Percentiles rank a stretch among this genome's conserved stretches.
These are phyloP conservation scores for Melastoma candidum DNA, from an alignment of 441 rosid genomes.

Conservation along the genomic window DNA sequence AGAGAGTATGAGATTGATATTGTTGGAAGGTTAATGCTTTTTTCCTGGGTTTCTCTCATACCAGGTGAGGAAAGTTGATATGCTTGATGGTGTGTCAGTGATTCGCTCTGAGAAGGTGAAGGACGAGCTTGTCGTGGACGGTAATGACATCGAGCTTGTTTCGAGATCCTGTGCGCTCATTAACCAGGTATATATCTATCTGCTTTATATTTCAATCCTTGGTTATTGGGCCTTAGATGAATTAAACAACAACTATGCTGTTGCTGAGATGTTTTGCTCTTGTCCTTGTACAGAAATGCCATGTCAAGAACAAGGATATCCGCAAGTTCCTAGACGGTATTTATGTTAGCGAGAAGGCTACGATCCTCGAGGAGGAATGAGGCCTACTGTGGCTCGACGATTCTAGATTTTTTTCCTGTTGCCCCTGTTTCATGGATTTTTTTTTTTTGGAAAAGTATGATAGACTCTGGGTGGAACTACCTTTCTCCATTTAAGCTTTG, in stretches of 20 bases:
- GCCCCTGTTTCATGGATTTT: neutral
- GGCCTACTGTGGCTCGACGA: neutral
- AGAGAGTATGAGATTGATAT: no score
- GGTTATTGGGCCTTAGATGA: neutral
- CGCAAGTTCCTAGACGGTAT: constrained; percentile 18
- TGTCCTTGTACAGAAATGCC: constrained; percentile 11
- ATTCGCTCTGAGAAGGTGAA: constrained; percentile 13
- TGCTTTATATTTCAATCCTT: neutral
- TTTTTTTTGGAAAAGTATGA: neutral
- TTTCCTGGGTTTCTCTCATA: neutral
- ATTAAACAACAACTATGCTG: neutral
- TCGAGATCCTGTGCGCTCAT: constrained; percentile 10
- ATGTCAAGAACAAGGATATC: constrained; percentile 17
- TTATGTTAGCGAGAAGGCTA: constrained; percentile 16
- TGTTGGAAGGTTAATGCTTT: no score
- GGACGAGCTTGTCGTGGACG: constrained; percentile 11
- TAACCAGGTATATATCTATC: constrained; percentile 2
- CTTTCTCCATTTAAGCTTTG: neutral
- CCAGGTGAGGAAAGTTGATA: constrained; percentile 13
- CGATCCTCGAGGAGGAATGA: constrained; percentile 4
- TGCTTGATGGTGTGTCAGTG: constrained; percentile 9
- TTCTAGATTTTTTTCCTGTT: neutral
- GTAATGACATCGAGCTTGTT: constrained; percentile 14
- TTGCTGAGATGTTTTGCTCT: neutral
- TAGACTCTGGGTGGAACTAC: neutral